A percentile compares a stretch with the other conserved stretches of the same genome.
These are phyloP conservation scores for Malus sieversii DNA, from an alignment of 306 rosid genomes.

Conservation along the genomic window DNA sequence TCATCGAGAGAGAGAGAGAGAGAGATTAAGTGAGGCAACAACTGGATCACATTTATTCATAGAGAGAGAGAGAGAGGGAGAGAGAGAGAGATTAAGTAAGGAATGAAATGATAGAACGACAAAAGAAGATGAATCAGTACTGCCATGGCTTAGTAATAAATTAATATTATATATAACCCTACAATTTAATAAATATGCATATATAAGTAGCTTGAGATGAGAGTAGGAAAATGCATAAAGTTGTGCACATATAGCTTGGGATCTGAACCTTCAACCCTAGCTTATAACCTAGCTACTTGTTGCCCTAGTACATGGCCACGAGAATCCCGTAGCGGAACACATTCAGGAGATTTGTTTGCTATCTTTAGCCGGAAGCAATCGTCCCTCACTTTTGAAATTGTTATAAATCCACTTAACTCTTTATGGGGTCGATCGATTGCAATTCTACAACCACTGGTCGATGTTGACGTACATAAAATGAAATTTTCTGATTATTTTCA, in stretches of 20 bases:
- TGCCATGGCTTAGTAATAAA: background rate
- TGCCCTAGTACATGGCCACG: slow-evolving; percentile 12
- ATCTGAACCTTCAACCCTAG: background rate
- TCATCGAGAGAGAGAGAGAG: background rate
- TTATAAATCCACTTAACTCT: background rate
- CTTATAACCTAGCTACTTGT: background rate
- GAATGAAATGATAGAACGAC: background rate
- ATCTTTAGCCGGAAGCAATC: slow-evolving; percentile 6
- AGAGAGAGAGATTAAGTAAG: slow-evolving; percentile 5
- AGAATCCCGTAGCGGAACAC: background rate
- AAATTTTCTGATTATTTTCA: background rate
- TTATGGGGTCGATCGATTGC: background rate
- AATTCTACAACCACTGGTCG: background rate
- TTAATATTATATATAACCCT: background rate
- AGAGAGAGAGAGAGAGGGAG: slow-evolving; percentile 16
- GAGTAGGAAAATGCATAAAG: background rate
- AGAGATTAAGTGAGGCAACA: too few species aligned
- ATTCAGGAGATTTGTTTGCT: background rate
- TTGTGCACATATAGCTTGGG: background rate
- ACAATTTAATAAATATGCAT: background rate
- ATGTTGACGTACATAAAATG: slow-evolving; percentile 1
- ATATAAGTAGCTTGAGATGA: background rate
- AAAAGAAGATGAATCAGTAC: background rate
- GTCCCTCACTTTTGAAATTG: slow-evolving; percentile 3
- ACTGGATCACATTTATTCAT: too few species aligned